phyloP scores from a whole-genome alignment of 495 filamentous ascomycete genomes.

The Neurospora sp. region DNA sequence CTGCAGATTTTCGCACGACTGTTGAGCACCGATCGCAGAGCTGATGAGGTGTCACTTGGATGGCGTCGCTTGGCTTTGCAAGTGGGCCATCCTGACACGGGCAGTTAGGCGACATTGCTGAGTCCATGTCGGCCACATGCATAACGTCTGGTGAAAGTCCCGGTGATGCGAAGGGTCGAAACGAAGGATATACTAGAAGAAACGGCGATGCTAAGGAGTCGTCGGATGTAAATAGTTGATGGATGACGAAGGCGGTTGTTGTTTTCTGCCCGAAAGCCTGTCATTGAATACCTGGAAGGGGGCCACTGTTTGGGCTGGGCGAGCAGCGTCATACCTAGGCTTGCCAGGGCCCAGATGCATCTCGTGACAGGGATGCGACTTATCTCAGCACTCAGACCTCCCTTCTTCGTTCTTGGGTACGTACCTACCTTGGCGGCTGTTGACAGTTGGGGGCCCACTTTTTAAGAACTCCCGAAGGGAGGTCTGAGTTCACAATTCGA shows the following conservation, averaged over 20 bases:
- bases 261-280: neutral
- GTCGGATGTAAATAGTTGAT: neutral
- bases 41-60: neutral
- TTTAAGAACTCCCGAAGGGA: no score
- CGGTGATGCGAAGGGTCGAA: neutral
- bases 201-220: neutral
- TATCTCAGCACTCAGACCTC: no score
- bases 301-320: neutral
- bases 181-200: neutral
- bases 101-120: neutral
- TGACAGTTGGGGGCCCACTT: no score
- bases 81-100: neutral
- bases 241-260: neutral
- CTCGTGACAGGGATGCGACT: neutral
- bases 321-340: neutral
- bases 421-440: no score
- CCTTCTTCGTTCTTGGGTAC: no score
- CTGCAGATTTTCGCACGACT: neutral
- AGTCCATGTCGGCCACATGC: neutral
- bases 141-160: neutral
- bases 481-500: no score
- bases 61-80: neutral
- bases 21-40: neutral
- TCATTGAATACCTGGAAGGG: neutral
- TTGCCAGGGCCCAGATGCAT: neutral